Base-by-base conservation (phyloP, 2,329 filamentous ascomycete genomes). In the Acarospora socialis region DNA sequence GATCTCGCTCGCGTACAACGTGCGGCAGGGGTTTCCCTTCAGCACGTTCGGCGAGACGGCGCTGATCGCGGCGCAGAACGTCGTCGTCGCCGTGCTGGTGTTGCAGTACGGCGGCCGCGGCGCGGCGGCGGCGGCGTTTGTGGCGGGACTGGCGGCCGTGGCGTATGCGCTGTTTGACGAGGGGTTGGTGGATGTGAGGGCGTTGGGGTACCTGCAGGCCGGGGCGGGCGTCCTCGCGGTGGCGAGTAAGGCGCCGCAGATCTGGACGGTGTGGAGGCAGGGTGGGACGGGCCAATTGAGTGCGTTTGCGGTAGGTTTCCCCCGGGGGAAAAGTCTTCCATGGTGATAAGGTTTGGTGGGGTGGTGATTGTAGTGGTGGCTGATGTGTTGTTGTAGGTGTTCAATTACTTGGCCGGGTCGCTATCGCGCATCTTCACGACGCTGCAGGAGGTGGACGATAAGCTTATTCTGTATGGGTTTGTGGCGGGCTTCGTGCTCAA, bases 341-440 rank as follows among this genome's bases (percentile, higher is more conserved):
- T 23, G 19, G n/a, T 14, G 22, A 13, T 29, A 16, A 20, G 12
- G 21, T 28, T 14, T 7, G 7, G 7, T 12, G 5, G 9, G 10
- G 3, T 22, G 21, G 15, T 4, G 24, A 29, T 4, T 21, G 10
- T 25, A 2, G 2, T 21, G 12, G 3, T 6, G 13, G 14, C 20
- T 14, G 21, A 10, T 6, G n/a, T 5, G 10, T 9, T 17, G 42
- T 16, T 28, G 5, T 48, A 94, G 86, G 84, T 98, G 46, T 93
- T 98, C 70, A 95, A 94, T 66, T 98, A 93, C 60, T 81, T 98
- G 48, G 67, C 77, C 46, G 90, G 92, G 22, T 93, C 84, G 25
- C 72, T 95, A 36, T 81, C 83, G 16, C 81, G 90, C 52, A 92
- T 98, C 61, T 98, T 94, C 59, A 98, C 90, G 19, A 98, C 92